Conservation (phyloP, 2,329 filamentous ascomycete genomes). For the Arthrobotrys entomopaga region DNA sequence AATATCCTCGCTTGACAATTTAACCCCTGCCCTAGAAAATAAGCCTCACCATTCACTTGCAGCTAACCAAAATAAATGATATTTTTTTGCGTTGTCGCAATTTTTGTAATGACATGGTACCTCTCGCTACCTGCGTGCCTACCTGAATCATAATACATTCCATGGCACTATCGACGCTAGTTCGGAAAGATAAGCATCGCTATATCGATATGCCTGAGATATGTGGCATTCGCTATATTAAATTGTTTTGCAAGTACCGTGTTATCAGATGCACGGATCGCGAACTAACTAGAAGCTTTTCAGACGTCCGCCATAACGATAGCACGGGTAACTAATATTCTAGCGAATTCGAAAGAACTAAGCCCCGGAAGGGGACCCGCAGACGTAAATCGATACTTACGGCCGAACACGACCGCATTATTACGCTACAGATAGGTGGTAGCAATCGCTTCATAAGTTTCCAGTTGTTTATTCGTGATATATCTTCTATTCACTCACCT, state of each 20-base stretch:
- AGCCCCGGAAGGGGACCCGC: background rate
- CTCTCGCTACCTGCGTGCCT: background rate
- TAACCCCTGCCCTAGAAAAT: conserved; percentile 4
- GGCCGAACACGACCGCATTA: conserved; percentile 4
- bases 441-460: conserved; percentile 6
- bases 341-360: conserved; percentile 2
- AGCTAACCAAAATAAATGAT: conserved; percentile 4
- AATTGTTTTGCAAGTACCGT: conserved; percentile 6
- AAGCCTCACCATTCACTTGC: conserved; percentile 5
- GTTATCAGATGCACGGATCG: background rate
- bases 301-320: conserved; percentile 3
- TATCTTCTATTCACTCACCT: conserved; percentile 6
- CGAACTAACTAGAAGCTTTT: conserved; percentile 3
- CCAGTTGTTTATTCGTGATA: conserved; percentile 6
- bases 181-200: conserved; percentile 4
- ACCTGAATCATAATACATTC: conserved; percentile 5
- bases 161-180: conserved; percentile 4
- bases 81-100: conserved; percentile 4
- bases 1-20: background rate
- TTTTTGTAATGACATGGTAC: conserved; percentile 6
- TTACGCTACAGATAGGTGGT: background rate
- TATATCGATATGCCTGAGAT: conserved; percentile 1
- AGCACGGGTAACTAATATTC: conserved; percentile 4
- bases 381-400: conserved; percentile 4
- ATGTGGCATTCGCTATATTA: conserved; percentile 6